These are phyloP conservation scores for Teunomyces aglyptinius DNA, from an alignment of 805 yeast genomes.

Conservation along the genomic window DNA sequence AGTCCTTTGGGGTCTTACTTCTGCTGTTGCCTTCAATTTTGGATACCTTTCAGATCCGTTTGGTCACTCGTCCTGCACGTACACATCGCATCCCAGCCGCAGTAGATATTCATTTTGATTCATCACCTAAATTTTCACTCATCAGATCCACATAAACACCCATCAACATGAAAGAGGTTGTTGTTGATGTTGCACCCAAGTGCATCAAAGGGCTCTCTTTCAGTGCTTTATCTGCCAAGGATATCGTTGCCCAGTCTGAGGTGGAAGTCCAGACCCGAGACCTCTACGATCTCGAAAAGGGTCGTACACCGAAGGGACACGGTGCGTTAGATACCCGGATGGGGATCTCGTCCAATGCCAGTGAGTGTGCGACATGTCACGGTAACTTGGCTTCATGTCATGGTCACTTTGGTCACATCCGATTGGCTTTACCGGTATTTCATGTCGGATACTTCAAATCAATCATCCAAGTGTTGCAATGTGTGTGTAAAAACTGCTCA, in stretches of 20 bases:
- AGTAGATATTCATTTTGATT: not conserved
- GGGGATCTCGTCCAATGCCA: conserved; percentile 90
- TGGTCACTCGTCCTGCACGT: not conserved
- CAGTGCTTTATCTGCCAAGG: conserved; percentile 88
- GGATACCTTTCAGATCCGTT: not conserved
- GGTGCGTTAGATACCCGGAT: conserved; percentile 91
- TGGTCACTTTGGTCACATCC: conserved; percentile 96
- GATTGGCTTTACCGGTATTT: conserved; percentile 91
- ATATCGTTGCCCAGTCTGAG: conserved; percentile 89
- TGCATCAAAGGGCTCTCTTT: conserved; percentile 87
- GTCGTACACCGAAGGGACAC: conserved; percentile 72
- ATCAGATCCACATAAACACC: conserved; percentile 1
- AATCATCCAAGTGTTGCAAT: conserved; percentile 81
- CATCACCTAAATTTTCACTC: conserved; percentile 4
- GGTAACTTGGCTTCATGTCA: conserved; percentile 93
- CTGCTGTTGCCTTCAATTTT: too few species aligned
- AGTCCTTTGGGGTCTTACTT: too few species aligned
- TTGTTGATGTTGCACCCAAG: conserved; percentile 83
- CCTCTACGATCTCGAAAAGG: conserved; percentile 85
- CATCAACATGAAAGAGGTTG: conserved; percentile 43
- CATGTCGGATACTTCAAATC: conserved; percentile 97
- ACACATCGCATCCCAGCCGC: not conserved
- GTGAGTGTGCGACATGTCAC: conserved; percentile 87
- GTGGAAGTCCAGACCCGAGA: conserved; percentile 92
- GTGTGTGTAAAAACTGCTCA: conserved; percentile 89